Evolutionary conservation across 1,284 basidiomycete species (phyloP).

Genomic region (Boletus holoroseus): DNA sequence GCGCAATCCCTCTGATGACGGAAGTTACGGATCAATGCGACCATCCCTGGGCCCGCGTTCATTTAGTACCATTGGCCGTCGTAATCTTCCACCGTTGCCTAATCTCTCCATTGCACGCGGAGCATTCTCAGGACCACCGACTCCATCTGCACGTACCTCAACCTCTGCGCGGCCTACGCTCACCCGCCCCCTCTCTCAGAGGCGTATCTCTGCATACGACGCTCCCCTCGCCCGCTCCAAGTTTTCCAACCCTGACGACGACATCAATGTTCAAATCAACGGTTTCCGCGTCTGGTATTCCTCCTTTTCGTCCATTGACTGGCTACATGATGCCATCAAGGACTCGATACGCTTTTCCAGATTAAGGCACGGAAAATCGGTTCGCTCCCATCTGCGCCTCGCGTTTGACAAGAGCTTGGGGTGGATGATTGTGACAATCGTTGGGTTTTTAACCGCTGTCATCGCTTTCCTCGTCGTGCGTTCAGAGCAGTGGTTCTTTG

Average conservation of each 20-base stretch:
- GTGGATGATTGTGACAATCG: slow-evolving; percentile 88
- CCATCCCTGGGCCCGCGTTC: slow-evolving; percentile 12
- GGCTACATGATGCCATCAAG: slow-evolving; percentile 92
- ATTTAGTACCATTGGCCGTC: slow-evolving; percentile 8
- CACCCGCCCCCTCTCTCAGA: slow-evolving; percentile 38
- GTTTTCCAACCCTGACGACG: slow-evolving; percentile 38
- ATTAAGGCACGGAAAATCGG: slow-evolving; percentile 60
- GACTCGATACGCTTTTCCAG: slow-evolving; percentile 76
- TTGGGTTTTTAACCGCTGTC: slow-evolving; percentile 78
- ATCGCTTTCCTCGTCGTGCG: slow-evolving; percentile 86
- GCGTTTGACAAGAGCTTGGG: slow-evolving; percentile 78
- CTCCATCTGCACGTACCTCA: slow-evolving; percentile 18
- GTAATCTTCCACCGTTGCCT: slow-evolving; percentile 11
- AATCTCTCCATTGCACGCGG: slow-evolving; percentile 6
- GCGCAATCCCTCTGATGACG: slow-evolving; percentile 1
- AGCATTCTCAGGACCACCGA: slow-evolving; percentile 20
- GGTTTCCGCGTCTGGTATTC: slow-evolving; percentile 92
- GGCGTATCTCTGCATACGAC: slow-evolving; percentile 73
- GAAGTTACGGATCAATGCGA: slow-evolving; percentile 22
- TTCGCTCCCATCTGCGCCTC: slow-evolving; percentile 68
- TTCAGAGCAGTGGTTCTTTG: slow-evolving; percentile 88
- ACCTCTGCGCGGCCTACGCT: slow-evolving; percentile 16
- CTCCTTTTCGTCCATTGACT: slow-evolving; percentile 80
- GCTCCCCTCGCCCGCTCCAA: slow-evolving; percentile 37
- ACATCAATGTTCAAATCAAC: slow-evolving; percentile 66